Evolutionary conservation across 306 rosid genomes (phyloP).

Genomic region (Rosa multiflora): DNA sequence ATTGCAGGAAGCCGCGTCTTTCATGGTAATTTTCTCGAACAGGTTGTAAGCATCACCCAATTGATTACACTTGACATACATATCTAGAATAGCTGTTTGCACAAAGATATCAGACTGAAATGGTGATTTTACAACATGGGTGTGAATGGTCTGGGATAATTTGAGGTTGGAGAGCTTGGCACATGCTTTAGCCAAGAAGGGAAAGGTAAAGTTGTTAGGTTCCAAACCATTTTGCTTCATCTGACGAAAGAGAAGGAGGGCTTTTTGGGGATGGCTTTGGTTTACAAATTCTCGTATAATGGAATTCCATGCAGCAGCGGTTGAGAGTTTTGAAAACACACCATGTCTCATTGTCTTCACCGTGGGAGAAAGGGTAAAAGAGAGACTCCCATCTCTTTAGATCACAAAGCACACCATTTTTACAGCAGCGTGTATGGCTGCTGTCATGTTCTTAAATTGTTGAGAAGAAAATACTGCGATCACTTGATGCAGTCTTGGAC

Average conservation of each 20-base stretch:
- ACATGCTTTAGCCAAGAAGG: slow-evolving; percentile 50
- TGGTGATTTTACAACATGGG: slow-evolving; percentile 46
- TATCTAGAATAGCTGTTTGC: slow-evolving; percentile 51
- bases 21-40: slow-evolving; percentile 50
- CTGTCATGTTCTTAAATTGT: background rate
- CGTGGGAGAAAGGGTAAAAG: background rate
- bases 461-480: background rate
- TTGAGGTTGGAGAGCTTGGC: slow-evolving; percentile 38
- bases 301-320: slow-evolving; percentile 35
- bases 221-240: slow-evolving; percentile 42
- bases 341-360: slow-evolving; percentile 2
- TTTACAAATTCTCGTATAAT: slow-evolving; percentile 41
- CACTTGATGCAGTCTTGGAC: background rate
- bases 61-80: slow-evolving; percentile 46
- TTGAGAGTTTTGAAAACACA: slow-evolving; percentile 28
- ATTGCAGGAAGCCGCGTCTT: slow-evolving; percentile 63
- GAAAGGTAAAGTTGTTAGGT: slow-evolving; percentile 52
- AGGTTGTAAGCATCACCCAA: slow-evolving; percentile 41
- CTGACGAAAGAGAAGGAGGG: slow-evolving; percentile 43
- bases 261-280: slow-evolving; percentile 32
- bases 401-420: background rate
- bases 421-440: background rate
- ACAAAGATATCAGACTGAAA: slow-evolving; percentile 42
- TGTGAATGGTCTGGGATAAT: slow-evolving; percentile 43
- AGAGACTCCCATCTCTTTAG: background rate